These are phyloP conservation scores for Fraxinus velutina DNA, from an alignment of 305 asterid genomes.

Conservation along the genomic window DNA sequence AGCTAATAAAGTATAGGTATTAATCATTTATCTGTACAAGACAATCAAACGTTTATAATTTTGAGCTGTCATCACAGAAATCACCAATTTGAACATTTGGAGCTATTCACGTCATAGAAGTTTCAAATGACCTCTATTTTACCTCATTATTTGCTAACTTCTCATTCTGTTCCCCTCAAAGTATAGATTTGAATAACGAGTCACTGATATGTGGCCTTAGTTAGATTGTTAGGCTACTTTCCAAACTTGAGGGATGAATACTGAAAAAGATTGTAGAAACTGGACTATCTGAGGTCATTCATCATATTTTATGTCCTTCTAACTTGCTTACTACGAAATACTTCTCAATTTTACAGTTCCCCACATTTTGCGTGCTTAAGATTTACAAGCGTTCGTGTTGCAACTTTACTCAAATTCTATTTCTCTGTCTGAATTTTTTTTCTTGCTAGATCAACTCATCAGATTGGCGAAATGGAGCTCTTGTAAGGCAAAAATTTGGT, in stretches of 20 bases:
- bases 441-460: conserved; percentile 81
- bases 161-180: not conserved
- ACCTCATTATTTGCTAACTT: not conserved
- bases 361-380: not conserved
- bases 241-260: not conserved
- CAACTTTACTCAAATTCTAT: conserved; percentile 12
- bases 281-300: not conserved
- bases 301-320: not conserved
- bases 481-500: conserved; percentile 85
- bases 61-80: conserved; percentile 3
- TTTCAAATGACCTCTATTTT: not conserved
- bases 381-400: not conserved
- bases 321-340: not conserved
- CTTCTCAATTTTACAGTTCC: not conserved
- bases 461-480: conserved; percentile 97
- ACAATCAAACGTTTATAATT: not conserved
- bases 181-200: not conserved
- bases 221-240: not conserved
- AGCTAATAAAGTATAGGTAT: not conserved
- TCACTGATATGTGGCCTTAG: not conserved
- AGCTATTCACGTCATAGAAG: not conserved
- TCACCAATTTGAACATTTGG: not conserved
- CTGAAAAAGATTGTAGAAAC: not conserved
- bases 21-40: not conserved
- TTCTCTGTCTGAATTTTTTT: conserved; percentile 10